Conservation (phyloP, 768 basidiomycete species). For the Suillus decipiens region DNA sequence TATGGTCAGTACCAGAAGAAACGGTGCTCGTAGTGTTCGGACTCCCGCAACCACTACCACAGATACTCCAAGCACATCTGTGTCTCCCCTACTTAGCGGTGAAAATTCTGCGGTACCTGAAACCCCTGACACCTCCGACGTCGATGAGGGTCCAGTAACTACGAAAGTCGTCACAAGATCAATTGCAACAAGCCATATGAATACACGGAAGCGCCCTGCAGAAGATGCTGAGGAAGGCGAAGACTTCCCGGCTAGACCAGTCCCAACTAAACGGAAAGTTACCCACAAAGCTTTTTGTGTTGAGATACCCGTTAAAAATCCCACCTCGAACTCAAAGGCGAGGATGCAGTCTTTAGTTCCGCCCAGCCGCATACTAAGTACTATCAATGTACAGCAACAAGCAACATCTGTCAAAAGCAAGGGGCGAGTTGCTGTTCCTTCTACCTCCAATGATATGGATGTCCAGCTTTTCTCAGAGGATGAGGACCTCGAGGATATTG, state of each 20-base stretch:
- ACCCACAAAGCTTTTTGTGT: slow-evolving; percentile 29
- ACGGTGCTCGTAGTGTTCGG: slow-evolving; percentile 13
- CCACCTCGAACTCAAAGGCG: slow-evolving; percentile 26
- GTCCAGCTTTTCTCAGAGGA: slow-evolving; percentile 34
- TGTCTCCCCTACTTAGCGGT: slow-evolving; percentile 55
- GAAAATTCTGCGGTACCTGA: slow-evolving; percentile 45
- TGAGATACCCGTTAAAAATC: slow-evolving; percentile 12
- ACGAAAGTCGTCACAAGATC: slow-evolving; percentile 8
- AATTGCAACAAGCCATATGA: slow-evolving; percentile 14
- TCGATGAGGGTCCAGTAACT: slow-evolving; percentile 17
- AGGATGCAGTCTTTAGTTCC: slow-evolving; percentile 14
- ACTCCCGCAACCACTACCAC: slow-evolving; percentile 31
- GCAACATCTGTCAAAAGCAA: slow-evolving; percentile 26
- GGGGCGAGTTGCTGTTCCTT: slow-evolving; percentile 25
- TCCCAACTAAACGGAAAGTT: slow-evolving; percentile 36
- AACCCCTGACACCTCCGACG: slow-evolving; percentile 56
- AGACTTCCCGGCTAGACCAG: slow-evolving; percentile 16
- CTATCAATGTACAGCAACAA: slow-evolving; percentile 12
- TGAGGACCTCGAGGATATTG: slow-evolving; percentile 50
- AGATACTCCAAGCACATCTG: slow-evolving; percentile 40
- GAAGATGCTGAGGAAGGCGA: slow-evolving; percentile 32
- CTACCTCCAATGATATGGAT: slow-evolving; percentile 33
- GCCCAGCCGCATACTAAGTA: slow-evolving; percentile 19
- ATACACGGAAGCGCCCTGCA: slow-evolving; percentile 34
- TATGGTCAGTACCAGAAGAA: slow-evolving; percentile 28